A percentile compares a stretch with the other conserved stretches of the same genome.
These are phyloP conservation scores for Hymenoscyphus salicellus DNA, from an alignment of 2,329 filamentous ascomycete genomes.

Conservation along the genomic window DNA sequence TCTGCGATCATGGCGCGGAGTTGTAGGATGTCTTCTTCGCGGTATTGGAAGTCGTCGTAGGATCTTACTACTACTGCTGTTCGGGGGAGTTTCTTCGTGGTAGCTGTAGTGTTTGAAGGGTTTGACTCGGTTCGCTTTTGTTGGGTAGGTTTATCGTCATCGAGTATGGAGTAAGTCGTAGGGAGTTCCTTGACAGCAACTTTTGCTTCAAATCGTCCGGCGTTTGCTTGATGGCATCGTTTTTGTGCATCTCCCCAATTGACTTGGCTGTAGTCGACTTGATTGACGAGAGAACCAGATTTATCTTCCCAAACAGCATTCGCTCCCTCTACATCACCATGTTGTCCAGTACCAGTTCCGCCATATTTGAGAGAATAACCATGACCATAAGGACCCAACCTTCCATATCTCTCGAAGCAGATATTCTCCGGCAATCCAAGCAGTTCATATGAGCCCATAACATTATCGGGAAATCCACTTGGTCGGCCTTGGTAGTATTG, in stretches of 20 bases:
- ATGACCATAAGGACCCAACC: constrained; percentile 83
- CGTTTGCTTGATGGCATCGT: constrained; percentile 69
- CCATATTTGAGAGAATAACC: constrained; percentile 78
- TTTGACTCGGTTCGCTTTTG: constrained; percentile 1
- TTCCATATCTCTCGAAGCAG: constrained; percentile 89
- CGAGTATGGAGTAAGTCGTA: constrained; percentile 24
- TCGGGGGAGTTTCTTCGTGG: constrained; percentile 45
- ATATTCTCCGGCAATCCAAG: constrained; percentile 77
- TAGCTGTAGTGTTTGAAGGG: constrained; percentile 4
- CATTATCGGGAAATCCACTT: constrained; percentile 77
- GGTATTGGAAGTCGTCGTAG: constrained; percentile 78
- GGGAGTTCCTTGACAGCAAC: constrained; percentile 10
- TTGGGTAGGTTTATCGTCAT: constrained; percentile 2
- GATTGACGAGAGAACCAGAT: constrained; percentile 42
- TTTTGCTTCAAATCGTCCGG: constrained; percentile 55
- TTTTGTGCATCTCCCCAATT: constrained; percentile 78
- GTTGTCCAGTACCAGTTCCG: constrained; percentile 79
- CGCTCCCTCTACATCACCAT: constrained; percentile 78
- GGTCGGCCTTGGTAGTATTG: constrained; percentile 76
- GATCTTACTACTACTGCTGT: constrained; percentile 79
- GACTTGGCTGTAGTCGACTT: constrained; percentile 73
- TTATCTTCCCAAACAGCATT: constrained; percentile 70
- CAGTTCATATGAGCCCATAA: constrained; percentile 82
- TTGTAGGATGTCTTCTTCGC: constrained; percentile 76
- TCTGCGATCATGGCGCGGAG: constrained; percentile 82